Evolutionary conservation across 2,329 filamentous ascomycete species (phyloP), one percentile per base, ranked within the genome.

Genomic region (Aspergillus carbonarius): DNA sequence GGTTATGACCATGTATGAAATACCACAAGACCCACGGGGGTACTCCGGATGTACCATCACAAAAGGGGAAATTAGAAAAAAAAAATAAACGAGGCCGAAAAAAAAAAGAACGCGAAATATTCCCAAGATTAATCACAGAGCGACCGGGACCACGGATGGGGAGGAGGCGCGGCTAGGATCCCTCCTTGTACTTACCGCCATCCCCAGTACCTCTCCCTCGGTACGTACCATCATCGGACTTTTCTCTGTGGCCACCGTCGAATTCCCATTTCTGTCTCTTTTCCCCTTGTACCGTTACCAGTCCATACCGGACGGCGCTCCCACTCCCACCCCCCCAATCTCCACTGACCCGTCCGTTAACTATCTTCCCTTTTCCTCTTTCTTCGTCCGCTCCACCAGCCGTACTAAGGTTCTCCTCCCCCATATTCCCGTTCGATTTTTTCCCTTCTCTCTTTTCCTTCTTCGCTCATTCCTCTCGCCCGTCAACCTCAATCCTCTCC

Each of bases 1-100:
- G 58, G 63, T 66, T 42, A 66, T 63, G 59, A 68, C 66, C 23
- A 30, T 37, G 61, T 64, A 63, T 61, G 56, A 54, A 58, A 64
- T 68, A 67, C 64, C 53, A 60, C 40, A 15, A 39, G 59, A 66
- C 60, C 62, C 59, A 67, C 60, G 68, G 65, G 63, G 61, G 58
- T 63, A 67, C 68, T 67, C 65, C 66, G 65, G 68, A 65, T 67
- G 59, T 66, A 64, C 63, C 55, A 60, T 48, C 47, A 57, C 50
- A 8, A 57, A 50, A 51, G 59, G 47, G 58, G 54, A 60, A 52
- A 55, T 52, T 34, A 52, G 51, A 35, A 57, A 60, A 59, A 52
- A 39, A 35, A 55, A 58, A 61, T n/a, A n/a, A 58, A 27, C 25
- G 15, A 44, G 23, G 51, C 46, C 18, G 49, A 56, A 42, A 57